Evolutionary conservation across 2,329 filamentous ascomycete species (phyloP), one percentile per base, ranked within the genome.

Genomic region (Sarocladiaceae sp.): DNA sequence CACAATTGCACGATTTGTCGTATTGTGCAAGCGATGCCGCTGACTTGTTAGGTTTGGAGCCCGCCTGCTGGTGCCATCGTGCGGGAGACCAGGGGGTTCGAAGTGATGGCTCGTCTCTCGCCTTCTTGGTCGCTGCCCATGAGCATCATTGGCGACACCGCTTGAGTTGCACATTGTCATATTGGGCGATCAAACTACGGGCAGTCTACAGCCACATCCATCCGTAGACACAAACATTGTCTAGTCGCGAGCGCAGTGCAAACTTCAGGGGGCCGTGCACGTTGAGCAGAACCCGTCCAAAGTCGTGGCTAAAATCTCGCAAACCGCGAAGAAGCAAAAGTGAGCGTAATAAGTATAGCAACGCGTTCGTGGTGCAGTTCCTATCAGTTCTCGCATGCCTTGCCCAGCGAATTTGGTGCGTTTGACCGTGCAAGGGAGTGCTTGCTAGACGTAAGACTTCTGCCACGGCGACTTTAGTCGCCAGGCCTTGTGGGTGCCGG

Each of bases 361-460:
- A 15, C 44, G 26, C 25, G 25, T 48, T 20, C 5, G n/a, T 13
- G n/a, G 5, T 18, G 26, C 26, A 33, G 15, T 15, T 33, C 4
- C 26, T 48, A 28, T 48, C 44, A 48, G 44, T 48, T 48, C 44
- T 48, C 44, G 20, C 15, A 26, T 20, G 18, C 35, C 17, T 22
- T 17, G 23, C 37, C 10, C 37, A 26, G 20, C 22, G 20, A 4
- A 44, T 3, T 28, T 26, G 22, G 20, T 44, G 15, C 40, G 25
- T 44, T n/a, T 44, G 40, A 12, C 23, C 15, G 40, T n/a, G 23
- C 40, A 44, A n/a, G 40, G 40, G 22, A 44, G 40, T 22, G 22
- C 40, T 15, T 12, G 23, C 4, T 3, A 28, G 13, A 22, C 18
- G n/a, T n/a, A n/a, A n/a, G n/a, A n/a, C n/a, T n/a, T n/a, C n/a